These are phyloP conservation scores for Amanita rimosa DNA, from an alignment of 768 basidiomycete genomes.

Conservation along the genomic window DNA sequence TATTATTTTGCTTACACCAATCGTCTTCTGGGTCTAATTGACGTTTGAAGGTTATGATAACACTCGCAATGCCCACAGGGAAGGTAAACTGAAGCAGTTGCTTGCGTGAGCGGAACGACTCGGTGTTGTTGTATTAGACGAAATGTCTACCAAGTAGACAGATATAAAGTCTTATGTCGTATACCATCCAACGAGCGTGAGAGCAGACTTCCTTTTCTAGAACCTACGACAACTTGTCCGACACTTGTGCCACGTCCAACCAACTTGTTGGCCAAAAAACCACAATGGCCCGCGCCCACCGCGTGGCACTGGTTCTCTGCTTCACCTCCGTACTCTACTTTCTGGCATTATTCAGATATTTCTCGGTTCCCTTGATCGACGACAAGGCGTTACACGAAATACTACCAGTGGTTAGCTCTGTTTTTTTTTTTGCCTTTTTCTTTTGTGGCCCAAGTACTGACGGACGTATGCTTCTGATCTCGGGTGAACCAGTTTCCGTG, in stretches of 20 bases:
- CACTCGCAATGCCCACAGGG: conserved; percentile 18
- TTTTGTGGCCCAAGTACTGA: too few relatives aligned
- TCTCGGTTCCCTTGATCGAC: conserved; percentile 45
- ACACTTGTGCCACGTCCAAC: too few relatives aligned
- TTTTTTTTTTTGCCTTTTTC: too few relatives aligned
- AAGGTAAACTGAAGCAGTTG: conserved; percentile 18
- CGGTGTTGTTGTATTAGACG: too few relatives aligned
- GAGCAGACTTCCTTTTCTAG: neutral
- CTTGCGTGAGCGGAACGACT: too few relatives aligned
- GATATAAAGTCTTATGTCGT: too few relatives aligned
- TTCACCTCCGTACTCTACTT: conserved; percentile 39
- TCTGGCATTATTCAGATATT: conserved; percentile 39
- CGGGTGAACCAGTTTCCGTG: conserved; percentile 50
- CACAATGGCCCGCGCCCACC: conserved; percentile 51
- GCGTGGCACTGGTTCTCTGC: conserved; percentile 34
- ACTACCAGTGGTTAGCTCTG: conserved; percentile 44
- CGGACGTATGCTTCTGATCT: too few relatives aligned
- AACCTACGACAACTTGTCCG: too few relatives aligned
- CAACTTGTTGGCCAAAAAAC: neutral
- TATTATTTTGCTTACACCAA: neutral
- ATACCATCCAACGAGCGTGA: too few relatives aligned
- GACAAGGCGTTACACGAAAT: conserved; percentile 33
- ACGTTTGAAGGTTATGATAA: conserved; percentile 25
- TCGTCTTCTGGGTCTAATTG: neutral
- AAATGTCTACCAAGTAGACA: too few relatives aligned